Evolutionary conservation across 805 yeast species (phyloP).

Genomic region (Millerozyma miso): DNA sequence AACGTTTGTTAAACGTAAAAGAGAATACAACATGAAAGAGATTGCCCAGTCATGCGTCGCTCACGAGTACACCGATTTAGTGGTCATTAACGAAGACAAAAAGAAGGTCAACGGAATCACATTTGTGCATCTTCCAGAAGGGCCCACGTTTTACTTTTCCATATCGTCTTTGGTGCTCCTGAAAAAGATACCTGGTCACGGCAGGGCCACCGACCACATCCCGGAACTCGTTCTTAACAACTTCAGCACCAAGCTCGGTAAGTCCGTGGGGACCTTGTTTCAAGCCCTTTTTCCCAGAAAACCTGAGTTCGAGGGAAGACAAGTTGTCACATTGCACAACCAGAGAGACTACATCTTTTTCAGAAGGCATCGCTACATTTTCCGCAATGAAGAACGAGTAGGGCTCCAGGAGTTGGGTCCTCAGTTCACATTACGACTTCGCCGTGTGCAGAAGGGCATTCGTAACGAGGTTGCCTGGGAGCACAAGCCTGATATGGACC

Average conservation of each 20-base stretch:
- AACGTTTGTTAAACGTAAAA: slow-evolving; percentile 82
- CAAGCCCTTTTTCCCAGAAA: slow-evolving; percentile 88
- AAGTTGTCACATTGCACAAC: slow-evolving; percentile 91
- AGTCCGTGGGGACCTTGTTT: slow-evolving; percentile 87
- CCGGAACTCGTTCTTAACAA: slow-evolving; percentile 93
- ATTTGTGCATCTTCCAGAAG: slow-evolving; percentile 88
- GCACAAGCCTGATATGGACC: slow-evolving; percentile 93
- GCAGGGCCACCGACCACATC: slow-evolving; percentile 81
- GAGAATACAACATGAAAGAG: slow-evolving; percentile 78
- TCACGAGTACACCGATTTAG: slow-evolving; percentile 81
- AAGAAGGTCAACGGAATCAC: slow-evolving; percentile 89
- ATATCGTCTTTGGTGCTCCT: slow-evolving; percentile 73
- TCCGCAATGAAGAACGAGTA: slow-evolving; percentile 84
- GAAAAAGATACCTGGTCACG: slow-evolving; percentile 78
- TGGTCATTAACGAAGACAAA: slow-evolving; percentile 91
- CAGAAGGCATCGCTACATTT: slow-evolving; percentile 90
- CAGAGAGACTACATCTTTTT: slow-evolving; percentile 95
- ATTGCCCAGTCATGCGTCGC: slow-evolving; percentile 80
- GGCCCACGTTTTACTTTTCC: slow-evolving; percentile 92
- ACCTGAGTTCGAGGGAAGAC: slow-evolving; percentile 94
- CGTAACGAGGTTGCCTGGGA: slow-evolving; percentile 95
- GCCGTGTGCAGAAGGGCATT: slow-evolving; percentile 88
- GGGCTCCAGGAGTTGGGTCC: slow-evolving; percentile 97
- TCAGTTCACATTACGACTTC: slow-evolving; percentile 83
- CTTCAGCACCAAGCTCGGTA: slow-evolving; percentile 88